Percentiles rank a stretch among this genome's conserved stretches.
Conservation (phyloP, 2,329 filamentous ascomycete genomes). For the Davidsoniella virescens region DNA sequence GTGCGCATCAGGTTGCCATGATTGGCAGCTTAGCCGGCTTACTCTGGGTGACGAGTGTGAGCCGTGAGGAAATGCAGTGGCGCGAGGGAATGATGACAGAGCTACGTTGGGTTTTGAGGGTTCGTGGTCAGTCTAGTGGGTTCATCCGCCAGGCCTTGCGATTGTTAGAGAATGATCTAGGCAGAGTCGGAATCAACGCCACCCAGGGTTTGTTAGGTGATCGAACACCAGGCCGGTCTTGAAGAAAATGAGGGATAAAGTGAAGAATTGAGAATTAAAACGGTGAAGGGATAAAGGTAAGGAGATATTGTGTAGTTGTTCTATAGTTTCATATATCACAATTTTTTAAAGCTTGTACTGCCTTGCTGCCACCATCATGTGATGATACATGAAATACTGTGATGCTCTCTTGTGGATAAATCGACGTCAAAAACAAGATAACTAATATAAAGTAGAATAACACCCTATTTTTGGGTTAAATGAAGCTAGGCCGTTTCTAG, state of each 20-base stretch:
- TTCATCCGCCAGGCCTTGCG: slow-evolving; percentile 25
- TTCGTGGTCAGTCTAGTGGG: slow-evolving; percentile 23
- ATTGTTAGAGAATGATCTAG: slow-evolving; percentile 22
- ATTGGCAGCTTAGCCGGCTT: slow-evolving; percentile 20
- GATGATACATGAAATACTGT: background rate
- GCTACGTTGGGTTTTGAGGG: slow-evolving; percentile 26
- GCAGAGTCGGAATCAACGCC: slow-evolving; percentile 21
- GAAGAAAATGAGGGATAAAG: background rate
- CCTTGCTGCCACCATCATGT: background rate
- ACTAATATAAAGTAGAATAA: too few relatives aligned
- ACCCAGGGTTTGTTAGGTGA: slow-evolving; percentile 20
- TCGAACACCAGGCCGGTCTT: slow-evolving; percentile 22
- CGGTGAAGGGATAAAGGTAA: background rate
- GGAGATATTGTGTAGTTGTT: background rate
- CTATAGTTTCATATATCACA: too few relatives aligned
- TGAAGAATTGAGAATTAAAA: background rate
- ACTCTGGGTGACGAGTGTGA: slow-evolving; percentile 15
- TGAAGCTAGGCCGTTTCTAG: too few relatives aligned
- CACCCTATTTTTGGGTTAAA: too few relatives aligned
- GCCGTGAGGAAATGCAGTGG: slow-evolving; percentile 22
- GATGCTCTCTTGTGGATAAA: background rate
- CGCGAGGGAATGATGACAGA: slow-evolving; percentile 25
- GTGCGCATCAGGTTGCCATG: slow-evolving; percentile 18
- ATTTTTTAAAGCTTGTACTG: too few relatives aligned
- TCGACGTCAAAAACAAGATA: too few relatives aligned